Evolutionary conservation across 106 monocot species (phyloP).

Genomic region (Acanthochlamys bracteata): DNA sequence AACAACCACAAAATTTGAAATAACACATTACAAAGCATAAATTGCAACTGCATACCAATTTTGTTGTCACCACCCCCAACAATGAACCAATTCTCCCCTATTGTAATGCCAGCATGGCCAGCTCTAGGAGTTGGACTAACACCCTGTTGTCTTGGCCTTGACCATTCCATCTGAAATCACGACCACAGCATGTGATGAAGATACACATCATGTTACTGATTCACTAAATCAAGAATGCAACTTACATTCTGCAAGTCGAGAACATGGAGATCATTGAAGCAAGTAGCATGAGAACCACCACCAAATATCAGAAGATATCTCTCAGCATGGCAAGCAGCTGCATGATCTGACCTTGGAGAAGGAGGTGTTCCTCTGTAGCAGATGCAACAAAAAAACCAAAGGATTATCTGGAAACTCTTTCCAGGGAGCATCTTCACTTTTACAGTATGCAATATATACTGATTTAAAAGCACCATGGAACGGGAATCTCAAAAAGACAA

Average conservation of each 20-base stretch:
- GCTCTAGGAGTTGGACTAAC: slow-evolving; percentile 72
- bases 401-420: not conserved
- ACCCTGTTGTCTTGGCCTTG: slow-evolving; percentile 82
- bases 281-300: slow-evolving; percentile 93
- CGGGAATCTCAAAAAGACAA: no score
- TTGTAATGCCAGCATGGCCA: slow-evolving; percentile 90
- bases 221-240: not conserved
- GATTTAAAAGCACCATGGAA: no score
- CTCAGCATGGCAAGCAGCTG: slow-evolving; percentile 90
- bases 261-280: slow-evolving; percentile 97
- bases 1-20: not conserved
- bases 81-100: slow-evolving; percentile 97
- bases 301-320: slow-evolving; percentile 95
- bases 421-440: no score
- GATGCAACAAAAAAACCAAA: not conserved
- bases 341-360: slow-evolving; percentile 96
- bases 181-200: not conserved
- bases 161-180: slow-evolving; percentile 93
- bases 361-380: slow-evolving; percentile 73
- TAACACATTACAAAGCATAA: not conserved
- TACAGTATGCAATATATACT: no score
- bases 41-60: slow-evolving; percentile 41
- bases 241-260: slow-evolving; percentile 92
- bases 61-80: slow-evolving; percentile 94
- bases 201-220: no score